Base-by-base conservation (phyloP, 2,329 filamentous ascomycete species). In the Monilinia laxa region DNA sequence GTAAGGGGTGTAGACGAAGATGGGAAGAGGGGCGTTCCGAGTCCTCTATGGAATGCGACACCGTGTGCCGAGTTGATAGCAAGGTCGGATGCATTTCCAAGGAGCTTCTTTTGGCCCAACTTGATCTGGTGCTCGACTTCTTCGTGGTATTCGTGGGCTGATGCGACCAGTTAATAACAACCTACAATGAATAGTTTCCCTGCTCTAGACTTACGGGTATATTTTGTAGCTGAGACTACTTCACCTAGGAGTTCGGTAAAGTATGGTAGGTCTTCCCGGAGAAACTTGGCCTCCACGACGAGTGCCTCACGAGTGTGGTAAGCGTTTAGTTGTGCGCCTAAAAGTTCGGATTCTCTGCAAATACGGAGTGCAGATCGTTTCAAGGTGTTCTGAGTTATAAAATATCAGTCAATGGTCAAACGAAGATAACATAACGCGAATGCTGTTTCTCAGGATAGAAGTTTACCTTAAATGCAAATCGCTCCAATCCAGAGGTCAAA, bases 171-270 rank as follows among this genome's bases (percentile, higher is more conserved):
- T 64, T 35, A 67, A 42, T 51, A 23, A n/a, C 7, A 31, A 25
- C 9, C 9, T 28, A 20, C 10, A 18, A 23, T n/a, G 11, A 38
- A 9, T 14, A 16, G 3, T 20, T 35, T 42, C n/a, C 28, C 20
- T 35, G 14, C n/a, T 35, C 20, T 28, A 28, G 25, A 79, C 87
- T 81, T 81, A 90, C 88, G 84, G 71, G 88, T 87, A 80, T 92
- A 99, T 82, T 92, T 95, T 74, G 94, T 96, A 81, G 91, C 83
- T 69, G 90, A 88, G 76, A 95, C 85, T 75, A 97, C 91, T 84
- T 99, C 96, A 77, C 90, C 92, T 74, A 99, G 86, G 72, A 99
- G 85, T 84, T 99, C 95, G 76, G 93, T 87, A 80, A 97, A 99
- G 87, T 98, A 99, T 73, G 95, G 95, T 73, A 99, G 88, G 79